These are phyloP conservation scores for Cyberlindnera saturnus DNA, from an alignment of 805 yeast species.

Conservation along the genomic window DNA sequence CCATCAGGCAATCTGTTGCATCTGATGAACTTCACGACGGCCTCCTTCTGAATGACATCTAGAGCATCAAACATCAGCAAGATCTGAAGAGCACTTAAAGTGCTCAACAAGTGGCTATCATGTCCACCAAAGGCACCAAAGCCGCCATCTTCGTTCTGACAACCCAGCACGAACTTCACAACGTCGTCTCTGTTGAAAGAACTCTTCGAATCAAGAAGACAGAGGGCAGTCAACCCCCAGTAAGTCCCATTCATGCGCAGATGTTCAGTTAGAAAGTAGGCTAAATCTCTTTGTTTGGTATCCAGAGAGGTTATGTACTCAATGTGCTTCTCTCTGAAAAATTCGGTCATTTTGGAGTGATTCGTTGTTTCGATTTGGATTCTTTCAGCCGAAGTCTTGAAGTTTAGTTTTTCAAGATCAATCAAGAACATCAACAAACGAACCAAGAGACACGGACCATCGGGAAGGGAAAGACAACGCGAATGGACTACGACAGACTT, in stretches of 20 bases:
- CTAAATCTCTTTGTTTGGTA: conserved; percentile 50
- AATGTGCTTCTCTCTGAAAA: conserved; percentile 46
- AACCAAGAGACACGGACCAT: neutral
- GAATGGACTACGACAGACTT: conserved; percentile 18
- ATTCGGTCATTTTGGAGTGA: conserved; percentile 1
- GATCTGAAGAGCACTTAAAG: conserved; percentile 83
- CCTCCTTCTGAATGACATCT: conserved; percentile 29
- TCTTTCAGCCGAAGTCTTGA: neutral
- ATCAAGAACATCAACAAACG: neutral
- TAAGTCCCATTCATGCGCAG: conserved; percentile 85
- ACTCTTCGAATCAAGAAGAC: conserved; percentile 47
- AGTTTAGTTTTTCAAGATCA: neutral
- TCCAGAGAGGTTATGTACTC: conserved; percentile 50
- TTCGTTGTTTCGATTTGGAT: neutral
- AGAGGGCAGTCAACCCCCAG: conserved; percentile 87
- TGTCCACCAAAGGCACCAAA: conserved; percentile 88
- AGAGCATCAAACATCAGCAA: conserved; percentile 59
- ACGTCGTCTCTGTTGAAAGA: conserved; percentile 59
- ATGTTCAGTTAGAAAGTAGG: conserved; percentile 89
- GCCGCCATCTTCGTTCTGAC: conserved; percentile 67
- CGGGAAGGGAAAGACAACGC: neutral
- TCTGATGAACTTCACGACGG: conserved; percentile 32
- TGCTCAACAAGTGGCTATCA: conserved; percentile 81
- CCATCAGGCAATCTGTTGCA: conserved; percentile 44
- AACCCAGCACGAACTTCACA: conserved; percentile 58